Evolutionary conservation across 2,329 filamentous ascomycete genomes (phyloP).

Genomic region (Colletotrichum sp.): DNA sequence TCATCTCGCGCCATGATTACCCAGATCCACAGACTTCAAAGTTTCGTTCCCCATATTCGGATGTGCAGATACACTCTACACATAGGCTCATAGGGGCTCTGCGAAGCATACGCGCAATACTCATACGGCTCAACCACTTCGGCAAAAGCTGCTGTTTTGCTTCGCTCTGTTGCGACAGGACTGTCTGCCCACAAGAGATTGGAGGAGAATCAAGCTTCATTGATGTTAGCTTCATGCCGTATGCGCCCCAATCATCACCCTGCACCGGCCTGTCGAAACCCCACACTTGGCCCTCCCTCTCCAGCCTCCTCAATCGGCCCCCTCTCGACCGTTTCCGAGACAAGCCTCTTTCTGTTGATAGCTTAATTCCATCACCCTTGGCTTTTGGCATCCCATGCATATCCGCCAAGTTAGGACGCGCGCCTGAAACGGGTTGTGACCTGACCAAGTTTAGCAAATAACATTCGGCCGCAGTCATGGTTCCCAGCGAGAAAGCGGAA

Average conservation of each 20-base stretch:
- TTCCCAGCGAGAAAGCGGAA: background rate
- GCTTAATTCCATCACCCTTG: background rate
- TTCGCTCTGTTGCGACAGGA: background rate
- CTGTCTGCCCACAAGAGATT: background rate
- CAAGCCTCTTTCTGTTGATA: background rate
- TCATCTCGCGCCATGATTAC: background rate
- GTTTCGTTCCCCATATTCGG: background rate
- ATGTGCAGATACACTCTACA: background rate
- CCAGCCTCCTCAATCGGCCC: background rate
- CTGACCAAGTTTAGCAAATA: background rate
- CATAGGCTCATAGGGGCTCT: background rate
- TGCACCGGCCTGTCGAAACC: background rate
- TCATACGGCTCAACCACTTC: background rate
- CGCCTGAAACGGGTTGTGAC: slow-evolving; percentile 12
- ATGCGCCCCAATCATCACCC: slow-evolving; percentile 16
- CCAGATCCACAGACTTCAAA: background rate
- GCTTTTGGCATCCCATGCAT: background rate
- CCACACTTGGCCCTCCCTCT: background rate
- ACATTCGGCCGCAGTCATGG: background rate
- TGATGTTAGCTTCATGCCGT: background rate
- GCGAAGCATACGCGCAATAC: background rate
- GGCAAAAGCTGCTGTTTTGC: background rate
- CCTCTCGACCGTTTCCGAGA: slow-evolving; percentile 1
- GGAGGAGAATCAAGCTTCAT: slow-evolving; percentile 5
- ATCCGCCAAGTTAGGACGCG: background rate